Percentiles rank a stretch among this genome's conserved stretches.
phyloP scores from a whole-genome alignment of 805 yeast genomes.

The Candida tammaniensis region DNA sequence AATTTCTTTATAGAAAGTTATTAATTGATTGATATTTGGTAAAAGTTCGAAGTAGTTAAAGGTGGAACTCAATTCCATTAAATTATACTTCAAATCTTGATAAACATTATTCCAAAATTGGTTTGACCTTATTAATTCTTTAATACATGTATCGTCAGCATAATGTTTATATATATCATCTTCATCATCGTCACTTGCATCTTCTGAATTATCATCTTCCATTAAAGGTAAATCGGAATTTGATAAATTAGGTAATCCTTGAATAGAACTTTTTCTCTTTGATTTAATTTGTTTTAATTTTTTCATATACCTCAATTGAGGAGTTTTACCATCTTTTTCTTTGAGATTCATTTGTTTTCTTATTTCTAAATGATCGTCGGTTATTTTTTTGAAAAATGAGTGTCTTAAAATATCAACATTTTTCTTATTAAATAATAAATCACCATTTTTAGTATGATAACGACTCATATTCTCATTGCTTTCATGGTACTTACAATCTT shows the following conservation, averaged over 20 bases:
- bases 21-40: conserved; percentile 18
- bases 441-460: conserved; percentile 7
- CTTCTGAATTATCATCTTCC: conserved; percentile 2
- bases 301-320: conserved; percentile 12
- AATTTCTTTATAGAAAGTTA: conserved; percentile 20
- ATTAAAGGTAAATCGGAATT: conserved; percentile 3
- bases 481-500: conserved; percentile 11
- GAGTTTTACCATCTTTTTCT: conserved; percentile 5
- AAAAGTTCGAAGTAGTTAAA: conserved; percentile 18
- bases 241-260: conserved; percentile 10
- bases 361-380: conserved; percentile 10
- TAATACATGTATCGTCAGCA: conserved; percentile 7
- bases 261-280: conserved; percentile 5
- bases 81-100: conserved; percentile 25
- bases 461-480: conserved; percentile 11
- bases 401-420: conserved; percentile 13
- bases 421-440: conserved; percentile 10
- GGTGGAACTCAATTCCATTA: conserved; percentile 12
- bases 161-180: conserved; percentile 4
- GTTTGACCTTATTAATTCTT: conserved; percentile 14
- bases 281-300: conserved; percentile 9
- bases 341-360: conserved; percentile 6
- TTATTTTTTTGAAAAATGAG: conserved; percentile 11
- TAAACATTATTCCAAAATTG: conserved; percentile 30
- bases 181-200: conserved; percentile 5